Evolutionary conservation across 805 yeast species (phyloP), one percentile per base, ranked within the genome.

Genomic region (Metschnikowia bowlesiae): DNA sequence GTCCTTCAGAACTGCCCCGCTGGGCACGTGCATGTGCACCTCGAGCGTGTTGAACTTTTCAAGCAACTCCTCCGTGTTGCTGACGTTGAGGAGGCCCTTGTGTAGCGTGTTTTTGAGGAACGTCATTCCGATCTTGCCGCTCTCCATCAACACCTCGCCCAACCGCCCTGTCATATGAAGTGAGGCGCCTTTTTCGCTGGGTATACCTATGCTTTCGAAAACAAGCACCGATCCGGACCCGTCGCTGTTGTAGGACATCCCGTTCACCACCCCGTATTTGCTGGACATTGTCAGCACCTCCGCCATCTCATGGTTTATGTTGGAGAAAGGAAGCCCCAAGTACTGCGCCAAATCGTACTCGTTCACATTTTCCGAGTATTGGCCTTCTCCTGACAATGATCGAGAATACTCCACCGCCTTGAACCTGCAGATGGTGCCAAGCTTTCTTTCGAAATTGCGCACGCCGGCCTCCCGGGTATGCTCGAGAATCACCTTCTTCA

Each of bases 391-490:
- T 2, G 51, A 60, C 41, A 66, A 55, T 3, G 56, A 53, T 36
- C 67, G 68, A 32, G 83, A 70, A 59, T 71, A 80, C 61, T 86
- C 90, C 41, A 88, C 89, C 0, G 96, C 95, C 61, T 87, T 87
- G 53, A 81, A 84, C 47, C 97, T 78, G 60, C 96, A 89, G 30
- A 90, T 74, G 0, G 88, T 75, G 0, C 90, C 90, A 47, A 90
- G 72, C 50, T 78, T 75, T 40, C 96, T 75, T 60, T 89, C 96
- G 53, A 90, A 73, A 52, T 80, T 82, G 58, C 97, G 77, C 16
- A 89, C 95, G 3, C 97, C 97, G 0, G 96, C 81, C 65, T 89
- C 97, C 48, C 91, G 73, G 0, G 96, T 86, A 62, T 89, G 89
- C 54, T 78, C 79, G 2, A 81, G 71, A 28, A 89, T 85, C 44